These are phyloP conservation scores for Rhizopus stolonifer DNA, from an alignment of 371 early-diverging fungal species.

Conservation along the genomic window DNA sequence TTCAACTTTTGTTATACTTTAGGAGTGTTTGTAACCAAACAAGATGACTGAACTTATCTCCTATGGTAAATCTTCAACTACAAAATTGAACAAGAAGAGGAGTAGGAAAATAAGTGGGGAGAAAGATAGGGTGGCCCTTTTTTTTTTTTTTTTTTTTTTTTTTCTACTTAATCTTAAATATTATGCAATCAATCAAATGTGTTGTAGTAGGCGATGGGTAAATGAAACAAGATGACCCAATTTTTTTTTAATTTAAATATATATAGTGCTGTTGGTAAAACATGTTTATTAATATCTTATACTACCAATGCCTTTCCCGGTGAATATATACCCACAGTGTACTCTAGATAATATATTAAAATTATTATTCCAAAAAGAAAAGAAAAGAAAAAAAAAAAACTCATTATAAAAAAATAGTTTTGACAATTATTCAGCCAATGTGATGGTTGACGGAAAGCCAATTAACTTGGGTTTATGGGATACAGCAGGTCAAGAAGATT, in stretches of 20 bases:
- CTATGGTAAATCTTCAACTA: too few relatives aligned
- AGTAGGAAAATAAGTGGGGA: too few relatives aligned
- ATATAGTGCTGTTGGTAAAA: slow-evolving; percentile 88
- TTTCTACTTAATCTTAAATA: slow-evolving; percentile 7
- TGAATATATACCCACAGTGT: slow-evolving; percentile 97
- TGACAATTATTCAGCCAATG: slow-evolving; percentile 93
- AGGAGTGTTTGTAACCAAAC: too few relatives aligned
- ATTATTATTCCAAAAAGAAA: too few relatives aligned
- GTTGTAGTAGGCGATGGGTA: slow-evolving; percentile 96
- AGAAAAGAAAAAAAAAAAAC: background rate
- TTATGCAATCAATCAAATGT: slow-evolving; percentile 97
- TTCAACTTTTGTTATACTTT: too few relatives aligned
- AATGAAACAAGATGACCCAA: slow-evolving; percentile 12
- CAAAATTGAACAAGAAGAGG: too few relatives aligned
- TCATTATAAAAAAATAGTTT: slow-evolving; percentile 55
- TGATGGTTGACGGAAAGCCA: slow-evolving; percentile 89
- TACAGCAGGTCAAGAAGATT: slow-evolving; percentile 98
- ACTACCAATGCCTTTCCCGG: slow-evolving; percentile 97
- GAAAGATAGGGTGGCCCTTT: too few relatives aligned
- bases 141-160: slow-evolving; percentile 10
- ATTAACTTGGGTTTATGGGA: slow-evolving; percentile 97
- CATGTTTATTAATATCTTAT: slow-evolving; percentile 92
- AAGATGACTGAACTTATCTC: too few relatives aligned
- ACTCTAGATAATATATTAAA: too few relatives aligned
- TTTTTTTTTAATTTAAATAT: background rate